phyloP scores from a whole-genome alignment of 1,284 basidiomycete species.

The Coniferiporia sulphurascens region DNA sequence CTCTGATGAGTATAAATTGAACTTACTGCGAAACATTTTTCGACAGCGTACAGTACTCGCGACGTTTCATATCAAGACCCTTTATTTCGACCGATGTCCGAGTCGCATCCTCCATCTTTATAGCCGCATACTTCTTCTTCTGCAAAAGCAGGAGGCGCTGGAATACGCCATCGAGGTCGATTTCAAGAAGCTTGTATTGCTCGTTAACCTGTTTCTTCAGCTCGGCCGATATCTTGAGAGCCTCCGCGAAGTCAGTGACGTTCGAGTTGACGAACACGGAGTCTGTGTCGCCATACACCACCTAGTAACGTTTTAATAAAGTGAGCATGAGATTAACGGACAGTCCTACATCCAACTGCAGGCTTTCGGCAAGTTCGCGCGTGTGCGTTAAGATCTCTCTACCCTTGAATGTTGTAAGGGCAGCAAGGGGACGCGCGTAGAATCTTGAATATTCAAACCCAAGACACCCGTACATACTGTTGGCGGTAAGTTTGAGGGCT shows the following conservation, averaged over 20 bases:
- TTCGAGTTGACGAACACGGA: constrained; percentile 78
- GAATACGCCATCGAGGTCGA: constrained; percentile 95
- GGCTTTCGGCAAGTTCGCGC: constrained; percentile 85
- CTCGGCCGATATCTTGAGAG: constrained; percentile 85
- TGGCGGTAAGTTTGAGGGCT: constrained; percentile 96
- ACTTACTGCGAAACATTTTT: constrained; percentile 90
- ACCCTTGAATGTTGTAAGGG: constrained; percentile 96
- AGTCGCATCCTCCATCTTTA: constrained; percentile 83
- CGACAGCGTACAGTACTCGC: constrained; percentile 91
- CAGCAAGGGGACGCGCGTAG: constrained; percentile 94
- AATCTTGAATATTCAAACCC: constrained; percentile 97
- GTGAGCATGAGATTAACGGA: not conserved
- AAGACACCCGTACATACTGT: constrained; percentile 99
- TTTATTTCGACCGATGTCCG: constrained; percentile 86
- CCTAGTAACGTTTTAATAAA: constrained; percentile 43
- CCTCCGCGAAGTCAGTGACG: constrained; percentile 29
- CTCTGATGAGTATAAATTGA: not conserved
- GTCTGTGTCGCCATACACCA: constrained; percentile 98
- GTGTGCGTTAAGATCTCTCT: constrained; percentile 96
- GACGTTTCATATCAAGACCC: constrained; percentile 97
- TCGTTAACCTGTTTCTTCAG: constrained; percentile 98
- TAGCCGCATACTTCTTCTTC: constrained; percentile 99
- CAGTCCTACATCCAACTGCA: constrained; percentile 76
- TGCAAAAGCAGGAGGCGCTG: constrained; percentile 90
- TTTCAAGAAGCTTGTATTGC: constrained; percentile 91